Evolutionary conservation across 495 filamentous ascomycete genomes (phyloP).

Genomic region (Amorphotheca resinae): DNA sequence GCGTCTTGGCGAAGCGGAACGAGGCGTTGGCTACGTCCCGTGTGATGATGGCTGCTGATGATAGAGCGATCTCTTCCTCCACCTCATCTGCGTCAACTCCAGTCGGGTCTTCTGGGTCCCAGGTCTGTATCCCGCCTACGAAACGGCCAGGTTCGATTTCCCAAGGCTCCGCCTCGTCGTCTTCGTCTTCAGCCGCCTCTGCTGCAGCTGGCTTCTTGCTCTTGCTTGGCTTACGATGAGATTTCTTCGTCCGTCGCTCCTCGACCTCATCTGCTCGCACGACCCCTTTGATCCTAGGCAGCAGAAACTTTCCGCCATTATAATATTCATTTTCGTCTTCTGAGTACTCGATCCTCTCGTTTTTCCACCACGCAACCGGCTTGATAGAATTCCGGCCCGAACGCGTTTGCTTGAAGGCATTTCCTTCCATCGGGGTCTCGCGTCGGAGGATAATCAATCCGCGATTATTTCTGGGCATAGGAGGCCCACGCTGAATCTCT

Average conservation of each 20-base stretch:
- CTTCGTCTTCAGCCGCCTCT: constrained; percentile 28
- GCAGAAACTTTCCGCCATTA: constrained; percentile 35
- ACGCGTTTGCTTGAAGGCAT: constrained; percentile 34
- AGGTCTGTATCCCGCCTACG: constrained; percentile 31
- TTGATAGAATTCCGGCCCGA: constrained; percentile 46
- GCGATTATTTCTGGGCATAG: constrained; percentile 39
- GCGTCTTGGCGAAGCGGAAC: constrained; percentile 79
- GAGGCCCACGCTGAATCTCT: constrained; percentile 31
- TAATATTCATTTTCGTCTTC: constrained; percentile 36
- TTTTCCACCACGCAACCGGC: constrained; percentile 79
- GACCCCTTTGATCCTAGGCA: constrained; percentile 61
- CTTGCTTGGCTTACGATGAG: constrained; percentile 6
- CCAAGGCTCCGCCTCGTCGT: constrained; percentile 37
- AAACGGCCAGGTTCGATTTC: constrained; percentile 34
- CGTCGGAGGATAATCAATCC: constrained; percentile 61
- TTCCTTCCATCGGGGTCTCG: constrained; percentile 44
- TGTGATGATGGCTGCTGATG: constrained; percentile 60
- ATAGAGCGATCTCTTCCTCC: constrained; percentile 62
- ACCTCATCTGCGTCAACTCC: constrained; percentile 27
- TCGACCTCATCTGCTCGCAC: constrained; percentile 56
- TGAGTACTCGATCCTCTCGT: constrained; percentile 63
- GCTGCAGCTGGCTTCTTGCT: constrained; percentile 11
- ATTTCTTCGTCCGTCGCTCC: constrained; percentile 17
- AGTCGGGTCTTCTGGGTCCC: constrained; percentile 33
- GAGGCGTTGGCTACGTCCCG: constrained; percentile 58